A percentile compares a stretch with the other conserved stretches of the same genome.
phyloP scores from a whole-genome alignment of 768 basidiomycete species.

The Leccinum longicurvipes region DNA sequence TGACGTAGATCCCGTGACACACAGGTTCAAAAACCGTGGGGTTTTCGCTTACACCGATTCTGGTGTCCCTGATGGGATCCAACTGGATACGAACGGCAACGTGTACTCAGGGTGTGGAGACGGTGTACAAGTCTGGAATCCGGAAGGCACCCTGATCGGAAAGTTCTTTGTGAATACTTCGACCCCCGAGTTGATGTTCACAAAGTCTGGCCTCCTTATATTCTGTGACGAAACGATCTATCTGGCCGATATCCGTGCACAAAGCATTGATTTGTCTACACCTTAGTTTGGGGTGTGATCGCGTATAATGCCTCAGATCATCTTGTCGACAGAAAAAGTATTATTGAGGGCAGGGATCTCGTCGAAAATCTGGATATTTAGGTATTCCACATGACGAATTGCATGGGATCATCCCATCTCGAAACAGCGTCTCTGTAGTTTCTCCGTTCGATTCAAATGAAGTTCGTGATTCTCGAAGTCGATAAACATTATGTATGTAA shows the following conservation, averaged over 20 bases:
- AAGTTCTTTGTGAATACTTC: conserved; percentile 26
- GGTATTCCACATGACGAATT: neutral
- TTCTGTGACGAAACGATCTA: conserved; percentile 38
- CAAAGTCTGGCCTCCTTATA: conserved; percentile 39
- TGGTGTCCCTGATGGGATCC: conserved; percentile 65
- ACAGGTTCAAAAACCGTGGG: conserved; percentile 56
- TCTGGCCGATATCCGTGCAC: conserved; percentile 35
- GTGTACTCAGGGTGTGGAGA: conserved; percentile 70
- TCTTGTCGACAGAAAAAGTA: neutral
- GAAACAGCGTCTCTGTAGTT: neutral
- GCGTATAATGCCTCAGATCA: neutral
- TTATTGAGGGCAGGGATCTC: neutral
- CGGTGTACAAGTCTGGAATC: conserved; percentile 61
- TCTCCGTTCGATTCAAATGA: neutral
- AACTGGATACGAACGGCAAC: conserved; percentile 61
- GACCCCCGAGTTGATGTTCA: conserved; percentile 40
- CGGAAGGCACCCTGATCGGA: conserved; percentile 48
- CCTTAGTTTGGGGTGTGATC: neutral
- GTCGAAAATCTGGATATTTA: neutral
- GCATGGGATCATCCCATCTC: neutral
- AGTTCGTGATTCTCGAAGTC: neutral
- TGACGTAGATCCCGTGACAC: conserved; percentile 57
- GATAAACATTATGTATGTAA: neutral
- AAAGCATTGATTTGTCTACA: conserved; percentile 20
- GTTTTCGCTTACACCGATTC: conserved; percentile 66